Evolutionary conservation across 352 stramenopile genomes (phyloP).

Genomic region (Pythium pectinolyticum): DNA sequence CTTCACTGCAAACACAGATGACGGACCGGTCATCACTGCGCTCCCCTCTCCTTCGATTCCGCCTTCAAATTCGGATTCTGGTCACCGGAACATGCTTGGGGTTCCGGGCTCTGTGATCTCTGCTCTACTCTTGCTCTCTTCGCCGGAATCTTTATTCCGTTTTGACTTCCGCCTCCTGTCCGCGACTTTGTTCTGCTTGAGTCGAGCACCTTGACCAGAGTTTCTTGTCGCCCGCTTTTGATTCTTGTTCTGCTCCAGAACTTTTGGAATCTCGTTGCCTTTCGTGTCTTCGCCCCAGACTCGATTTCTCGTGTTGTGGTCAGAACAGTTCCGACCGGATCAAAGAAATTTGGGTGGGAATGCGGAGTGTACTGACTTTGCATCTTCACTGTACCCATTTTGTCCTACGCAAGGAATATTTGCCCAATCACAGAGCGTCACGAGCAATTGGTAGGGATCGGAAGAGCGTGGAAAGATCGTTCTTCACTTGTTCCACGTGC

Average conservation of each 20-base stretch:
- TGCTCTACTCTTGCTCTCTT: too few species aligned
- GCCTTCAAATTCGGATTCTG: too few species aligned
- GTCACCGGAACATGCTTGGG: too few species aligned
- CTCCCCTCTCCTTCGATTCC: too few species aligned
- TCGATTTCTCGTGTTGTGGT: conserved; percentile 1
- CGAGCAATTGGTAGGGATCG: background rate
- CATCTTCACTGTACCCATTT: conserved; percentile 10
- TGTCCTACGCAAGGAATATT: background rate
- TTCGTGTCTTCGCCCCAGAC: background rate
- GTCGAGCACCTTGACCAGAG: too few species aligned
- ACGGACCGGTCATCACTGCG: too few species aligned
- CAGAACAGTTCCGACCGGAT: conserved; percentile 3
- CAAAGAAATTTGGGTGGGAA: background rate
- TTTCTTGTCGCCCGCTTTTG: background rate
- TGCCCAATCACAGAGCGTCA: conserved; percentile 3
- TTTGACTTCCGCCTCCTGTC: too few species aligned
- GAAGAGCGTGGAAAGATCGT: background rate
- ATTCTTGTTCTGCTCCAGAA: background rate
- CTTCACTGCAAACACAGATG: too few species aligned
- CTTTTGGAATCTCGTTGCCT: background rate
- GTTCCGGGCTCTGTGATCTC: too few species aligned
- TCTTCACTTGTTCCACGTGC: background rate
- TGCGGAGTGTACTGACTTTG: conserved; percentile 16
- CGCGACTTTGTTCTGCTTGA: too few species aligned
- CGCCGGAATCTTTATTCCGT: too few species aligned